Base-by-base conservation (phyloP, 768 basidiomycete genomes). In the Podaxis sp. region DNA sequence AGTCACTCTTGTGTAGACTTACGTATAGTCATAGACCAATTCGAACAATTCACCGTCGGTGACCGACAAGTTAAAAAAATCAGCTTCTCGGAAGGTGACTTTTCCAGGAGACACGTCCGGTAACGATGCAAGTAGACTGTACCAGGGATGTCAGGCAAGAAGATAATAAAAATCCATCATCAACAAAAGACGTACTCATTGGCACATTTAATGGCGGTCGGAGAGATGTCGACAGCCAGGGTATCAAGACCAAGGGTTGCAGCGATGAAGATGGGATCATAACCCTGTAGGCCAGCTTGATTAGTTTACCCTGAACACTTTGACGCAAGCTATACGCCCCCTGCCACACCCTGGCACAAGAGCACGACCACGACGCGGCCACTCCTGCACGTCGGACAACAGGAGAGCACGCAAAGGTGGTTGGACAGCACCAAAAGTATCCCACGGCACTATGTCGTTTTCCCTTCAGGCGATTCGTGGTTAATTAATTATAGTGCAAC, bases 11-110 rank as follows among this genome's bases (percentile, higher is more conserved):
- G 28, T 30, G 28, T 3, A 30, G 28, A 22, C 69, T 42, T 61
- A 81, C 83, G 88, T 89, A 70, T 87, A 88, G 70, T 90, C 89
- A 67, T 85, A 87, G 5, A 88, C 74, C 11, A 90, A 69, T 64
- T 87, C 84, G 66, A 84, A 88, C 7, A 68, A 69, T 40, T 79
- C 74, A 0, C 69, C 70, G 17, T 30, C 28, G 6, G 28, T 30
- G 77, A 68, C 2, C 70, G 62, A 52, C 82, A 77, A 3, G 70
- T 66, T 74, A 30, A 90, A 90, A 74, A 89, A 91, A 71, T 89
- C 84, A 1, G 70, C 70, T 4, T 70, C 64, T 44, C 77, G 68
- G 69, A 85, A 82, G 3, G 66, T 67, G 3, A 79, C 76, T 3
- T 78, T 75, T 19, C 74, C 72, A 30, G 28, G 28, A 30, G 28